phyloP scores from a whole-genome alignment of 352 stramenopile genomes.

The Elongisporangium anandrum region DNA sequence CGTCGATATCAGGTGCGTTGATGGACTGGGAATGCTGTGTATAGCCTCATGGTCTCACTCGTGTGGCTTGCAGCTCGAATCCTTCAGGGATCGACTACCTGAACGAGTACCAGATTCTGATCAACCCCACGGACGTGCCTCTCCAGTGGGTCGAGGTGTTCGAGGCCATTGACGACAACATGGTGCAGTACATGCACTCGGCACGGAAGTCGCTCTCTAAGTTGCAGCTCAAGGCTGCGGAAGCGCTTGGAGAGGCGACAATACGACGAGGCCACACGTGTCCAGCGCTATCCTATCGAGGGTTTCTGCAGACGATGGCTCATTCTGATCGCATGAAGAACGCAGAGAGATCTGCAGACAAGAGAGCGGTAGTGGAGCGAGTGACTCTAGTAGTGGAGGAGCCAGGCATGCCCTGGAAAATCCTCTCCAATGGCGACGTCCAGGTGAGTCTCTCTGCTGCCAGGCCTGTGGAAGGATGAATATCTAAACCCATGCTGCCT shows the following conservation, averaged over 20 bases:
- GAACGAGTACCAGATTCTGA: conserved; percentile 48
- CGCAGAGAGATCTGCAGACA: not conserved
- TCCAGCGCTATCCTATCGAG: conserved; percentile 41
- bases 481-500: not conserved
- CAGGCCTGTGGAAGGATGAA: no score
- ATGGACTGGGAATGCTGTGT: not conserved
- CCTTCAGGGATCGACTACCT: conserved; percentile 49
- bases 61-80: conserved; percentile 21
- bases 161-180: conserved; percentile 38
- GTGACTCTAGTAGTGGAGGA: conserved; percentile 46
- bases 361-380: conserved; percentile 28
- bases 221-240: conserved; percentile 29
- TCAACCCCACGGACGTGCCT: conserved; percentile 59
- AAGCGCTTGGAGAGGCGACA: conserved; percentile 22
- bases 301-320: conserved; percentile 42
- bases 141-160: conserved; percentile 65
- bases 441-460: conserved; percentile 23
- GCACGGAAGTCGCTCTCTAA: conserved; percentile 22
- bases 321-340: conserved; percentile 6
- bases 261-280: conserved; percentile 47
- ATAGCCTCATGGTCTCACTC: conserved; percentile 1
- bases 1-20: conserved; percentile 37
- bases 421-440: conserved; percentile 38
- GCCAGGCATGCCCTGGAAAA: conserved; percentile 20
- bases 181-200: conserved; percentile 43